Base-by-base conservation (phyloP, 805 yeast genomes). In the Zygosaccharomyces siamensis region DNA sequence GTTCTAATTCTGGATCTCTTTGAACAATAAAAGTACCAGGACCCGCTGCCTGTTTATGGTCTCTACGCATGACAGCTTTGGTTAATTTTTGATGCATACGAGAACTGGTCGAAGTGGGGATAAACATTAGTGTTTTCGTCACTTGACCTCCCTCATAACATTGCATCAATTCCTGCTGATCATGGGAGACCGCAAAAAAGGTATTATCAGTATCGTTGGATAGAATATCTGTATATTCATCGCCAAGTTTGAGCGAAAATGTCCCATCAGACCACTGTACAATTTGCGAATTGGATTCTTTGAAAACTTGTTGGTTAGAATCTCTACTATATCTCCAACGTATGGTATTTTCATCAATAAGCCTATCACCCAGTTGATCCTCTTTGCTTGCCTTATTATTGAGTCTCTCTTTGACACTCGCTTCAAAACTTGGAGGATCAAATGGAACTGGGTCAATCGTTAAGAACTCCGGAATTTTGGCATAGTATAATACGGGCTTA, bases 201-300 rank as follows among this genome's bases (percentile, higher is more conserved):
- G 86, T 81, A 61, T 89, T 95, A 45, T 78, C 80, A 35, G 81
- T 71, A 7, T 84, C 80, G 49, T 80, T 79, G 8, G 77, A 69
- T 47, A 81, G 73, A 50, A 88, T 81, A 62, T 92, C 97, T 59
- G 90, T 92, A 54, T 84, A 75, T 68, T 93, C 99, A 41, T 77
- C 75, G 28, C 99, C 99, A 33, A 93, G 71, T 61, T 88, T 90
- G 57, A 93, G 72, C 2, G 97, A 89, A 53, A 81, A 70, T 3
- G 88, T 75, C 1, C 99, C 99, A 68, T 93, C 98, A 48, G 86
- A 84, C 99, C 99, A 93, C 65, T 88, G 86, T 31, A 93, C 78
- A 48, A 92, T 81, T 62, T 90, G 88, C 4, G 97, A 83, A 63
- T 93, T 93, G 7, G 95, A 84, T 64, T 89, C 95, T 58, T 86